Evolutionary conservation across 1,284 basidiomycete genomes (phyloP), one percentile per base, ranked within the genome.

Genomic region (Boletus hoseneyae): DNA sequence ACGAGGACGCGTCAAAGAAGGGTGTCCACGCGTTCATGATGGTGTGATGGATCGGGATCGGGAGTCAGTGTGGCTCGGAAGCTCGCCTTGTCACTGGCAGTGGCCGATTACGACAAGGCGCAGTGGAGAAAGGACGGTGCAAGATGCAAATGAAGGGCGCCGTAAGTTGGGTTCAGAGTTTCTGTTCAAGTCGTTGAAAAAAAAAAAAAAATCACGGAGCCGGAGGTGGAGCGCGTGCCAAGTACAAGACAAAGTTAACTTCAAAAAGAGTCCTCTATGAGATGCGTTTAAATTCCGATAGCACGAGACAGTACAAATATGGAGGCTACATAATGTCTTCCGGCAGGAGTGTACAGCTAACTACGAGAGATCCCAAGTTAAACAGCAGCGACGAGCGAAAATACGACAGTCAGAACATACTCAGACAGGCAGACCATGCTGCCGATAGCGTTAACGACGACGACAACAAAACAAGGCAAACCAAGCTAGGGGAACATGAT

Each of bases 401-500:
- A 35, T 52, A 66, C 51, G 52, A 60, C 49, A 43, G 11, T 50
- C 50, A 50, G 29, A 56, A 48, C 56, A 52, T 54, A 59, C 57
- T 46, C 65, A 56, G 42, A 52, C 62, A 47, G 39, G 60, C 65
- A 65, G 63, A 51, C 66, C 65, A 9, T 33, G 65, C 59, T 63
- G 60, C 61, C 42, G 38, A 64, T 62, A 65, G 61, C 59, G 44
- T 64, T 64, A 64, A n/a, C n/a, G n/a, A 21, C 52, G 39, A 57
- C 43, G 50, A 45, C 46, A 35, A 46, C 44, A 62, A 40, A 50
- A 41, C 49, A 45, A 51, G 35, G n/a, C 27, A 41, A 44, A 53
- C 38, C 47, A 54, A 47, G 49, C 70, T 75, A 90, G 37, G 90
- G 89, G 77, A 93, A 94, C 74, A 83, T 79, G 44, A 85, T 77